Evolutionary conservation across 2,329 filamentous ascomycete genomes (phyloP).

Genomic region (Trichoderma breve): DNA sequence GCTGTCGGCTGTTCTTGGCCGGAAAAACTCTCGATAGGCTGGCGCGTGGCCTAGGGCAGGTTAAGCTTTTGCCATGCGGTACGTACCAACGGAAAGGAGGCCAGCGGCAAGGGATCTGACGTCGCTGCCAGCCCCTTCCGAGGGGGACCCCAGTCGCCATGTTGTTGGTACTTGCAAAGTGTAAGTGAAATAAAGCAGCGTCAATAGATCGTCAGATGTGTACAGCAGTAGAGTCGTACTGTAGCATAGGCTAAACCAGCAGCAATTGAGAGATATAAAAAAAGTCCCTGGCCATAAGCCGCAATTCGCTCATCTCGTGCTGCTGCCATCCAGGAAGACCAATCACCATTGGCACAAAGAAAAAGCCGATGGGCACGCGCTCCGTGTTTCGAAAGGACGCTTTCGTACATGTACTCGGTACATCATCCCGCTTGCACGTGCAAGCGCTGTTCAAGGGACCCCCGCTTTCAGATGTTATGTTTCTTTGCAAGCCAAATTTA

Average conservation of each 20-base stretch:
- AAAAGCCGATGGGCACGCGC: not conserved
- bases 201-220: too few relatives aligned
- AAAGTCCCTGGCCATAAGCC: not conserved
- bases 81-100: not conserved
- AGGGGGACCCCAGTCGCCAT: not conserved
- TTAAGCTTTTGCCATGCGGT: slow-evolving; percentile 18
- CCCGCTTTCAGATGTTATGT: slow-evolving; percentile 13
- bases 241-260: not conserved
- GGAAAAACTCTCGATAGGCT: slow-evolving; percentile 13
- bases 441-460: not conserved
- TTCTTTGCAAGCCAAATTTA: not conserved
- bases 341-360: not conserved
- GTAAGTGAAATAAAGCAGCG: not conserved
- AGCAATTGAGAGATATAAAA: not conserved
- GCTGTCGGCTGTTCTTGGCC: slow-evolving; percentile 16
- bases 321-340: not conserved
- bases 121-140: slow-evolving; percentile 9
- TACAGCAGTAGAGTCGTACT: not conserved
- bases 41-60: not conserved
- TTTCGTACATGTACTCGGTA: slow-evolving; percentile 3
- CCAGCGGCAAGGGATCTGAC: slow-evolving; percentile 19
- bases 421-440: slow-evolving; percentile 9
- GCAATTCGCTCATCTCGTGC: not conserved
- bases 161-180: not conserved
- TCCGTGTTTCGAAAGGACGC: slow-evolving; percentile 3